Base-by-base conservation (phyloP, 1,284 basidiomycete species). In the Ceratobasidium sp. region DNA sequence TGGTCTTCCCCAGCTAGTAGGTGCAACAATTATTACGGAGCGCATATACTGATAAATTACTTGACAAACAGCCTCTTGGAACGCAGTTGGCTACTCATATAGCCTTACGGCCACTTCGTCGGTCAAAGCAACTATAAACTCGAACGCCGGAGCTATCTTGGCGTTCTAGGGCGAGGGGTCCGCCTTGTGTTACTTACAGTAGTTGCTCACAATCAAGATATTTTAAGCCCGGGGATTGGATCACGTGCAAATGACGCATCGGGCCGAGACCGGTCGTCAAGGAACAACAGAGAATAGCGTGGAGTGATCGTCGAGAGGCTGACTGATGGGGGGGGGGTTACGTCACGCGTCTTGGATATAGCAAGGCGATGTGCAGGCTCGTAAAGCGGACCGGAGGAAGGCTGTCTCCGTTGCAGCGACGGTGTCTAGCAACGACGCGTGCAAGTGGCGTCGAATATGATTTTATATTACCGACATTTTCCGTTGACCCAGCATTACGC, bases 281-380 rank as follows among this genome's bases (percentile, higher is more conserved):
- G 64, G 64, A 66, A 66, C 48, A 44, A 12, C 23, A 20, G 20
- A 38, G 57, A 61, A 61, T 61, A n/a, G 52, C 54, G 28, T 74
- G 33, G 69, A 71, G 54, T 56, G 69, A 71, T 71, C 69, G 69
- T 40, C 69, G 67, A 57, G 69, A 66, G 68, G 56, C 54, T 54
- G 68, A 52, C 15, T 5, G 56, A 59, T 26, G 48, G 42, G 38
- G 12, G n/a, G n/a, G n/a, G 33, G 4, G 61, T 62, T 62, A 71
- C 70, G 70, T 74, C 70, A 74, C 59, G 28, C 28, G 59, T 44
- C 46, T 10, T 66, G 46, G 26, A 42, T 61, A 62, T 73, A 56
- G 70, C 56, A 73, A 73, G 57, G 68, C 28, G 70, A 73, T 73
- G 59, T 28, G 46, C 70, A 40, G 15, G 57, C 15, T 23, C 23